phyloP scores from a whole-genome alignment of 106 monocot genomes.

The Dendrobium catenatum region DNA sequence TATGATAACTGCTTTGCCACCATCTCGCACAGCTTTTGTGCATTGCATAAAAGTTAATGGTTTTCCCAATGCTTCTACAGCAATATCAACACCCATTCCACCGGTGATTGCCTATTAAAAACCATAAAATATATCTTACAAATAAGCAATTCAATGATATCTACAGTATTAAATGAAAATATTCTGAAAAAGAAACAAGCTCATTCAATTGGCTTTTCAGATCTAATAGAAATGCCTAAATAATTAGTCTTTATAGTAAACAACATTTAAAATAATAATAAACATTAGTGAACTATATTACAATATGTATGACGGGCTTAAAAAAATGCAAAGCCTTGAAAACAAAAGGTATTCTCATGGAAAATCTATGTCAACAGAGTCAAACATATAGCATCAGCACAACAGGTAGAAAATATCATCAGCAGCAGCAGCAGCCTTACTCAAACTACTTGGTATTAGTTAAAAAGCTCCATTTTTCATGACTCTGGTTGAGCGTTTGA shows the following conservation, averaged over 20 bases:
- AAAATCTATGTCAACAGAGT: no score
- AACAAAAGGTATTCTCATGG: no score
- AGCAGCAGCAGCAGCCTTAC: no score
- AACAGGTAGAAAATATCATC: no score
- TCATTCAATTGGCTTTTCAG: not conserved
- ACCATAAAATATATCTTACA: not conserved
- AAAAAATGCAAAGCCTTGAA: no score
- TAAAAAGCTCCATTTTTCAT: no score
- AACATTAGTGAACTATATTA: no score
- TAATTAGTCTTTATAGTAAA: not conserved
- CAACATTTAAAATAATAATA: no score
- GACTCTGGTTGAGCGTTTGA: no score
- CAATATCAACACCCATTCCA: conserved; percentile 91
- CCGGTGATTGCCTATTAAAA: conserved; percentile 79
- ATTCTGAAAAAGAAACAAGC: not conserved
- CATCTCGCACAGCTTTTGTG: conserved; percentile 85
- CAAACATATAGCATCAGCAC: no score
- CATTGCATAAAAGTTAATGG: conserved; percentile 88
- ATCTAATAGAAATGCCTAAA: not conserved
- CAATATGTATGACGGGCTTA: no score
- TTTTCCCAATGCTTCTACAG: conserved; percentile 88
- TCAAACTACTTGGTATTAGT: no score
- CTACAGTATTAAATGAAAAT: not conserved
- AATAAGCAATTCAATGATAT: not conserved
- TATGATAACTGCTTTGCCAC: conserved; percentile 98